These are phyloP conservation scores for Cymodocea nodosa DNA, from an alignment of 116 monocot genomes.

Conservation along the genomic window DNA sequence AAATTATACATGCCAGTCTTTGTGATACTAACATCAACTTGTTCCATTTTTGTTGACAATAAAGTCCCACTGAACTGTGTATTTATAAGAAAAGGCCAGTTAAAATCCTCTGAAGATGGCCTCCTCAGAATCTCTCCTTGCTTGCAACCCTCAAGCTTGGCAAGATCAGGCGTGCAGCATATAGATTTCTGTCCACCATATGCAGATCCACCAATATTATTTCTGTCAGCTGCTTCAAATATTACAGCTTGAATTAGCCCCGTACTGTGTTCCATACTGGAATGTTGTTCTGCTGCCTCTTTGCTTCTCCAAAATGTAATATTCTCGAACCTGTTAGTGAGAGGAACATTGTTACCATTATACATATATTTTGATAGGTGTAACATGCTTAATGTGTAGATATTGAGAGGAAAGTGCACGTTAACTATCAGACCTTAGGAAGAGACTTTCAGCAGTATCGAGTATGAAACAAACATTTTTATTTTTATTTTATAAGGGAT, in stretches of 20 bases:
- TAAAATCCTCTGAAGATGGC: conserved; percentile 52
- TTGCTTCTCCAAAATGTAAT: conserved; percentile 75
- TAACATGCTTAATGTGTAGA: too few relatives aligned
- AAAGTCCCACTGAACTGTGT: conserved; percentile 62
- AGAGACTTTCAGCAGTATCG: too few relatives aligned
- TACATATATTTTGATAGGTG: too few relatives aligned
- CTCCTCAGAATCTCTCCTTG: conserved; percentile 81
- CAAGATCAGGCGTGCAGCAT: conserved; percentile 95
- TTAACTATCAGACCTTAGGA: too few relatives aligned
- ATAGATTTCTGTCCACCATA: conserved; percentile 95
- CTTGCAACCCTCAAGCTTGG: conserved; percentile 81
- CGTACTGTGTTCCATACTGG: conserved; percentile 73
- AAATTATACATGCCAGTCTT: conserved; percentile 97
- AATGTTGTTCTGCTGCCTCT: conserved; percentile 58
- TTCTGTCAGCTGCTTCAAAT: conserved; percentile 87
- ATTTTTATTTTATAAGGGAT: too few relatives aligned
- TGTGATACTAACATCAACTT: conserved; percentile 32
- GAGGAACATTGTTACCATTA: too few relatives aligned
- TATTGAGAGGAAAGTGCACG: too few relatives aligned
- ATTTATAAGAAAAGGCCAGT: conserved; percentile 60
- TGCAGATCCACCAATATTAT: conserved; percentile 91
- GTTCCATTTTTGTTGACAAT: conserved; percentile 34
- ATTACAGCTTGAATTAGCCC: conserved; percentile 84
- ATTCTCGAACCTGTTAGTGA: conserved; percentile 52
- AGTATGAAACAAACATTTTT: too few relatives aligned